phyloP scores from a whole-genome alignment of 225 moss, liverwort and hornwort species.

The Lunularia cruciata region DNA sequence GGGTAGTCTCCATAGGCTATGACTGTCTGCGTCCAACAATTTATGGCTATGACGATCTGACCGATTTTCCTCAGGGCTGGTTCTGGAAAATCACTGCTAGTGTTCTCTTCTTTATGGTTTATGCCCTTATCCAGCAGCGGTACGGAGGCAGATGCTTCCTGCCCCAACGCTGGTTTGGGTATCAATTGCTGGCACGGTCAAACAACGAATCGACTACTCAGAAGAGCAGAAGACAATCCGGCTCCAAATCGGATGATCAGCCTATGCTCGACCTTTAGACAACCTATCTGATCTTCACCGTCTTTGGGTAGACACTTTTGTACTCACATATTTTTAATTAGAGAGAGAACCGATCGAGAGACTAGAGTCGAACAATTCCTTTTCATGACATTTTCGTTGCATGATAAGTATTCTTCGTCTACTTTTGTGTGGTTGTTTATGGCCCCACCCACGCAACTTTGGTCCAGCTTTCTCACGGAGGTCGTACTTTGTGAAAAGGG shows the following conservation, averaged over 20 bases:
- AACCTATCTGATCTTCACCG: background rate
- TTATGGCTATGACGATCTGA: constrained; percentile 36
- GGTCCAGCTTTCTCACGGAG: too few species aligned
- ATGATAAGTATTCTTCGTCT: background rate
- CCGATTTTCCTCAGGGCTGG: constrained; percentile 37
- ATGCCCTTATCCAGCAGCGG: constrained; percentile 33
- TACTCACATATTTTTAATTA: too few species aligned
- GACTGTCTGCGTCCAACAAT: constrained; percentile 34
- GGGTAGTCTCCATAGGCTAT: constrained; percentile 28
- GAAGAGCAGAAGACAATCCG: background rate
- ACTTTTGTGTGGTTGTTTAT: background rate
- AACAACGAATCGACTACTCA: background rate
- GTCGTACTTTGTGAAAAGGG: too few species aligned
- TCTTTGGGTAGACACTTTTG: background rate
- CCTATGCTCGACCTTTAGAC: background rate
- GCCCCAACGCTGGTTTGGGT: constrained; percentile 41
- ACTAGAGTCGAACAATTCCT: background rate
- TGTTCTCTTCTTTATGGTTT: constrained; percentile 21
- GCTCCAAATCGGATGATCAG: background rate
- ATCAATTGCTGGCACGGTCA: constrained; percentile 21
- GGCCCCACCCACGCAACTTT: too few species aligned
- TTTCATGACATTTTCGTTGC: background rate
- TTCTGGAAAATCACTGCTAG: constrained; percentile 32
- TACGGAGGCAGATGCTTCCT: constrained; percentile 40
- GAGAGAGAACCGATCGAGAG: too few species aligned